Base-by-base conservation (phyloP, 2,329 filamentous ascomycete genomes). In the Aureobasidium sp. region DNA sequence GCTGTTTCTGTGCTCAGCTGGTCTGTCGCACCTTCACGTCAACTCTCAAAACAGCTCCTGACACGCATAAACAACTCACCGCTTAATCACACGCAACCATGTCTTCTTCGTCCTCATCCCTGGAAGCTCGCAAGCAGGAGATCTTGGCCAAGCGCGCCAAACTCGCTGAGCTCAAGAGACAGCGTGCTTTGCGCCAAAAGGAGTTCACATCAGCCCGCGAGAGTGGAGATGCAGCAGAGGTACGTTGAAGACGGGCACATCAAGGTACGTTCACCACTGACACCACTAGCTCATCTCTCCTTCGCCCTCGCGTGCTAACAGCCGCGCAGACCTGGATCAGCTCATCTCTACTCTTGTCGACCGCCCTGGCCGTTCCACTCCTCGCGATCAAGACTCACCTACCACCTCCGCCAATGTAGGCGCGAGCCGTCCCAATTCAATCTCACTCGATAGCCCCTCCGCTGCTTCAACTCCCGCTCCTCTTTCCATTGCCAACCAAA, bases 121-220 rank as follows among this genome's bases (percentile, higher is more conserved):
- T 71, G 24, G 87, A 86, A 74, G 80, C 92, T 82, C 88, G 92
- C 70, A 89, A 91, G 80, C 92, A 96, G 81, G 94, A 99, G 81
- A 96, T 99, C 69, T 81, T 94, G 70, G 92, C 92, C 69, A 99
- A 99, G 80, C 93, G 90, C 81, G 93, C 92, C 66, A 97, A 94
- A 81, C 90, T 99, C 70, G 92, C 90, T 55, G 94, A 97, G 82
- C 84, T 99, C 67, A 97, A 96, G 79, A 86, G 90, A 65, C 92
- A 97, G 78, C 85, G 94, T 69, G 92, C 95, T 74, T 79, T 93
- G 69, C 84, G 92, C 64, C 85, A 90, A 66, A 89, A 84, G 72
- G 90, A 95, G 73, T 86, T 89, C 34, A 53, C 43, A 17, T 59
- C 61, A 24, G 37, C 56, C 12, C 53, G 61, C 6, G 47, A 59